Conservation (phyloP, 2,329 filamentous ascomycete genomes). For the Alternaria ethzedia region DNA sequence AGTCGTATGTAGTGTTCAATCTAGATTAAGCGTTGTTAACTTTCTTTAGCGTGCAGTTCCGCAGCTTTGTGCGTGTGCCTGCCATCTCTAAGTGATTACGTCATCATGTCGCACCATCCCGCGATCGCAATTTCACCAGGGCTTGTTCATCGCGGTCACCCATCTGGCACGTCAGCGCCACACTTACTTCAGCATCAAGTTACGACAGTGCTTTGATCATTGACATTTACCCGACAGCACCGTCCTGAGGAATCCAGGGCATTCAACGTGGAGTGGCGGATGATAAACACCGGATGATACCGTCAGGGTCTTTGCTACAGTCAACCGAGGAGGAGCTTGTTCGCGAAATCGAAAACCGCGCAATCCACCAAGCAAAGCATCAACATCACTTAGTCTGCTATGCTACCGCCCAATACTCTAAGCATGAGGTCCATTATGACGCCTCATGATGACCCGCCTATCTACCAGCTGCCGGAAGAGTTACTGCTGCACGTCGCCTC, state of each 20-base stretch:
- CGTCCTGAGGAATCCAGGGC: not conserved
- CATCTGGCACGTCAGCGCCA: not conserved
- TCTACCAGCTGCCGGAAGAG: slow-evolving; percentile 27
- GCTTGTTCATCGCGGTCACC: not conserved
- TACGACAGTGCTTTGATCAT: not conserved
- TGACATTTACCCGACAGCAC: not conserved
- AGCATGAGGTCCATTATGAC: not conserved
- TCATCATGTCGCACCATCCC: not conserved
- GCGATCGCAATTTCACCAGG: not conserved
- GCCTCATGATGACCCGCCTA: not conserved
- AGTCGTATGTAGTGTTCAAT: not conserved
- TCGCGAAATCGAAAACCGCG: not conserved
- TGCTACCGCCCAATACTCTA: not conserved
- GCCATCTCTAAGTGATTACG: not conserved
- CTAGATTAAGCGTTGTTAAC: not conserved
- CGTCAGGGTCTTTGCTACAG: not conserved
- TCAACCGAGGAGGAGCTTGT: not conserved
- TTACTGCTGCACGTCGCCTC: slow-evolving; percentile 24
- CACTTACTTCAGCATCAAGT: not conserved
- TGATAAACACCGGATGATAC: not conserved
- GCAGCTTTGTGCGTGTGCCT: not conserved
- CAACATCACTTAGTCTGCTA: not conserved
- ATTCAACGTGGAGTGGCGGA: not conserved
- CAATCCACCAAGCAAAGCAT: not conserved
- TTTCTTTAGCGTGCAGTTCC: not conserved